Base-by-base conservation (phyloP, 2,329 filamentous ascomycete genomes). In the Phaeosphaeriaceae sp. region DNA sequence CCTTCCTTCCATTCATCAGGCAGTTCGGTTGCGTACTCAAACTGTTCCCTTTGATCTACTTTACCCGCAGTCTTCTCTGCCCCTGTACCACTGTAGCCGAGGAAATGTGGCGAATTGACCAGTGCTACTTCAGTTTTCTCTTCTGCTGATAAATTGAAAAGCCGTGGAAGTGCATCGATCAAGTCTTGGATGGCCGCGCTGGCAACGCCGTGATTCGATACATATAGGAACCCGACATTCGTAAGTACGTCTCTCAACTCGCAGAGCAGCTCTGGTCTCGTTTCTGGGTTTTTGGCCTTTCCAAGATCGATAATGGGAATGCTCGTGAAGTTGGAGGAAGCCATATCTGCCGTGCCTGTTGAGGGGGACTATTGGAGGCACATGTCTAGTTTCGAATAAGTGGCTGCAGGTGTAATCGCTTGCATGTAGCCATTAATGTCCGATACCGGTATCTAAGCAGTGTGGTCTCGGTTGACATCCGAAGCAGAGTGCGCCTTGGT, bases 11-110 rank as follows among this genome's bases (percentile, higher is more conserved):
- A 58, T n/a, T 51, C 48, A 48, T 53, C 49, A 15, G 11, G 10
- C 19, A 87, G 70, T 60, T 88, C 85, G 0, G 84, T 88, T 9
- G 84, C 86, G 65, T 85, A 84, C 68, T 88, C 85, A 45, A 86
- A 83, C 64, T 88, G 86, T 67, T 88, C 86, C 20, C 85, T 76
- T 25, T 78, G 72, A 63, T 88, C 86, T 11, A 72, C 59, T 51
- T 75, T 75, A 0, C 84, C 84, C 0, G 83, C 82, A 1, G 86
- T 89, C 0, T 76, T 84, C 69, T 88, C 86, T 21, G 82, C 76
- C 0, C 85, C 85, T 13, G 80, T 79, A 1, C 77, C 80, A 59
- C 83, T 85, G 66, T 88, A 88, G 0, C 86, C 86, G 1, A 88
- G 75, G 53, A 89, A 88, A 66, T 88, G 86, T 17, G 86, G 85